Evolutionary conservation across 129 eudicot genomes (phyloP), one percentile per base, ranked within the genome.

Genomic region (Solidago caesia): DNA sequence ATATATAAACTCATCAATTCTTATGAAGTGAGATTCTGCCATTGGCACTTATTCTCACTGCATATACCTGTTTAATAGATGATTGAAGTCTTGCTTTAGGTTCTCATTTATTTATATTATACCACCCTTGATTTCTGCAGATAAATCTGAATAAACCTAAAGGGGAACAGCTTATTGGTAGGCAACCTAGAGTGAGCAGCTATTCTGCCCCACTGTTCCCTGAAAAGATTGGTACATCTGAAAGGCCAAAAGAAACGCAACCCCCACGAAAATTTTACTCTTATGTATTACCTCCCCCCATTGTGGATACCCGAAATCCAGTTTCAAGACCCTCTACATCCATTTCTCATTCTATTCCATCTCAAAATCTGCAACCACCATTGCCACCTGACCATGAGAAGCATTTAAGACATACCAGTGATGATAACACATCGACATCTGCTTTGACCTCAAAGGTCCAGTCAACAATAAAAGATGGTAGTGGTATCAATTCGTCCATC

Each of bases 281-380:
- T 16, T 84, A 90, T 68, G 93, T 85, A 42, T 81, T 94, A 60
- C 99, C 99, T 44, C 85, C 96, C 49, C 99, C 99, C 59, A 81
- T 79, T 67, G 68, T 79, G 15, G 87, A 84, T 75, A 83, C 89
- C 53, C 88, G 78, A 77, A 84, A 77, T 76, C 85, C 85, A 61
- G 55, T 75, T 72, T 80, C 87, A 64, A 83, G 79, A 55, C 67
- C 84, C 47, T 74, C 75, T 53, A 51, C 63, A 65, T 87, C 85
- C 39, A 64, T 60, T 44, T 27, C 82, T 29, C 86, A 77, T 64
- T 83, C 91, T 44, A 85, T 60, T 60, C 72, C 75, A 2, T 58
- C 84, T 71, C 87, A 83, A 62, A 89, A 72, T 67, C 45, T 74
- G 42, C 81, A 81, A 84, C 87, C 83, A 2, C 29, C 29, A 4